Conservation (phyloP, 192 early-diverging fungal genomes). For the Coemansia sp. region DNA sequence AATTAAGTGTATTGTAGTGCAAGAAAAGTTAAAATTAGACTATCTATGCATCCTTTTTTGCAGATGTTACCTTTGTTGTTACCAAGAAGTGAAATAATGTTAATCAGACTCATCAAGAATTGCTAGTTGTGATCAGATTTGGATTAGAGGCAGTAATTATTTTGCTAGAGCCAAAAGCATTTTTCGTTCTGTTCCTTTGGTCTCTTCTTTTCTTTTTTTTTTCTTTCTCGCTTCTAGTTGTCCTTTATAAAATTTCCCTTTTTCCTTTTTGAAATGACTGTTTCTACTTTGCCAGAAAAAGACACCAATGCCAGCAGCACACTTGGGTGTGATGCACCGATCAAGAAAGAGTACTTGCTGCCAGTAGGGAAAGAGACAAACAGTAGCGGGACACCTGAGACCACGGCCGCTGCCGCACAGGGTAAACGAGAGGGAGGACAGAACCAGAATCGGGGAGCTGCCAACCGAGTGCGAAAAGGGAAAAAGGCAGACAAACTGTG, state of each 20-base stretch:
- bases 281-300: neutral
- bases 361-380: neutral
- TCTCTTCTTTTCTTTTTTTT: neutral
- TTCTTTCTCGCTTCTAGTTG: neutral
- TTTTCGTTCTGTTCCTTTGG: neutral
- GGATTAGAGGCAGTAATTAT: too few relatives aligned
- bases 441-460: constrained; percentile 17
- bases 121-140: too few relatives aligned
- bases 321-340: constrained; percentile 14
- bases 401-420: neutral
- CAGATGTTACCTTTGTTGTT: too few relatives aligned
- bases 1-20: too few relatives aligned
- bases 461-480: constrained; percentile 8
- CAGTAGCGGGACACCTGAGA: constrained; percentile 2
- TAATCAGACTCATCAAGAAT: too few relatives aligned
- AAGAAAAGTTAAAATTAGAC: neutral
- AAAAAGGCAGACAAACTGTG: constrained; percentile 52
- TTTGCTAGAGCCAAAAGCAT: too few relatives aligned
- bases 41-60: too few relatives aligned
- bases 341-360: constrained; percentile 28
- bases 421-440: constrained; percentile 7
- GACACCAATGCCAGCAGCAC: neutral
- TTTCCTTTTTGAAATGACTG: neutral
- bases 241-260: neutral
- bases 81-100: too few relatives aligned